Evolutionary conservation across 163 green algal genomes (phyloP), one percentile per base, ranked within the genome.

Genomic region (Scenedesmus sp.): DNA sequence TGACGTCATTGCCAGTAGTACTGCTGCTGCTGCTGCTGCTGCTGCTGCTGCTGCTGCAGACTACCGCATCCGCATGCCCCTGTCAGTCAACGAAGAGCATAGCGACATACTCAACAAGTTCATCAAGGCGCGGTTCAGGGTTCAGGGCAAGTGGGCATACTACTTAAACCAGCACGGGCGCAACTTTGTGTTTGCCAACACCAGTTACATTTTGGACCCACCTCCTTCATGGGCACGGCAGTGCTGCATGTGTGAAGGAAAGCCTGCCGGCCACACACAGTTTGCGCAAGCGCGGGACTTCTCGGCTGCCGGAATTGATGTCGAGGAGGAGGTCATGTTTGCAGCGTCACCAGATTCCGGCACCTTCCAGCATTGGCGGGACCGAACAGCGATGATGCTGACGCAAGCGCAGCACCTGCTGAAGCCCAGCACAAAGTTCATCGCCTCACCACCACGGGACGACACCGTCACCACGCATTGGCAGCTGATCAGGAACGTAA

Each of bases 131-230:
- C 65, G 65, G 0, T 76, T 76, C 65, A 76, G 65, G 30, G 26
- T 40, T 37, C 30, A 76, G 65, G 65, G 65, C 30, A 16, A 76
- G 7, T 76, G 65, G 65, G 65, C 65, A 30, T 76, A 76, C 12
- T 76, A 76, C 65, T 30, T 76, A 2, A 76, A 76, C 65, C 65
- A 76, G 65, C 65, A 76, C 9, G 65, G 65, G 4, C 65, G 65
- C 65, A 76, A 76, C 65, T 76, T 76, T 40, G 65, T 76, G 65
- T 76, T 76, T 76, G 65, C 30, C 6, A 76, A 76, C 65, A 76
- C 65, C 1, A 76, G 65, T 30, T 76, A 76, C 18, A 18, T 6
- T 2, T 40, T 40, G 30, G 30, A 76, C 65, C 65, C 65, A 22
- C 6, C 30, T 1, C 65, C 65, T 2, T 18, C 37, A 10, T 76